Percentiles rank a stretch among this genome's conserved stretches.
Evolutionary conservation across 1,284 basidiomycete species (phyloP).

Genomic region (Boletus semigastroideus): DNA sequence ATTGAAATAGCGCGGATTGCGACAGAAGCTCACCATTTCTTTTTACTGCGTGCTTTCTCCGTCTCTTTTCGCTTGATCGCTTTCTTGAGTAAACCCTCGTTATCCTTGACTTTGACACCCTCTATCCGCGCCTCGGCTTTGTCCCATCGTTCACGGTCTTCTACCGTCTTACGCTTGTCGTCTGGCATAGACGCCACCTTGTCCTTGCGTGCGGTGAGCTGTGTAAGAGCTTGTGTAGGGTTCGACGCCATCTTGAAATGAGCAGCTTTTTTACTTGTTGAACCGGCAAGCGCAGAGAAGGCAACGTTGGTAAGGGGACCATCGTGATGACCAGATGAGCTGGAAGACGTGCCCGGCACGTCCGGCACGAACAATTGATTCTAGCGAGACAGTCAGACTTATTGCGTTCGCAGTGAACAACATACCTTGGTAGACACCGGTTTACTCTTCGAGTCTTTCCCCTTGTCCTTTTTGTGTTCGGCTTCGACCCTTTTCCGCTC

Average conservation of each 20-base stretch:
- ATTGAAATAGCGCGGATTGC: too few relatives aligned
- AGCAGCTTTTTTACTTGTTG: constrained; percentile 50
- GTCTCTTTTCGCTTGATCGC: constrained; percentile 89
- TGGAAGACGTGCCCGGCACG: constrained; percentile 31
- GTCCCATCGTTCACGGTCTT: constrained; percentile 82
- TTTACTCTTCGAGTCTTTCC: constrained; percentile 37
- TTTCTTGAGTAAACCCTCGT: constrained; percentile 81
- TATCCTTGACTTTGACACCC: constrained; percentile 86
- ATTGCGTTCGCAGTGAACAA: constrained; percentile 4
- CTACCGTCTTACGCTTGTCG: constrained; percentile 74
- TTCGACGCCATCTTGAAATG: constrained; percentile 71
- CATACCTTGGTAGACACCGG: constrained; percentile 49
- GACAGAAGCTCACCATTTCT: constrained; percentile 66
- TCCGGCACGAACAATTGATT: constrained; percentile 74
- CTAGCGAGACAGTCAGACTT: constrained; percentile 38
- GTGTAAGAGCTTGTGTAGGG: constrained; percentile 79
- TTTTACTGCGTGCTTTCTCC: constrained; percentile 79
- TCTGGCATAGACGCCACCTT: constrained; percentile 72
- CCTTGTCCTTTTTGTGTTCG: constrained; percentile 49
- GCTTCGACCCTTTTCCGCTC: constrained; percentile 69
- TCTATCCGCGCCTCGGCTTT: constrained; percentile 83
- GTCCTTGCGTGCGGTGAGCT: constrained; percentile 72
- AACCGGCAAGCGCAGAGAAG: constrained; percentile 64
- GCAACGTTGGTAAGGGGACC: constrained; percentile 60
- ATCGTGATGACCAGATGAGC: constrained; percentile 35